A percentile compares a stretch with the other conserved stretches of the same genome.
Conservation (phyloP, 768 basidiomycete species). For the Imleria badia region DNA sequence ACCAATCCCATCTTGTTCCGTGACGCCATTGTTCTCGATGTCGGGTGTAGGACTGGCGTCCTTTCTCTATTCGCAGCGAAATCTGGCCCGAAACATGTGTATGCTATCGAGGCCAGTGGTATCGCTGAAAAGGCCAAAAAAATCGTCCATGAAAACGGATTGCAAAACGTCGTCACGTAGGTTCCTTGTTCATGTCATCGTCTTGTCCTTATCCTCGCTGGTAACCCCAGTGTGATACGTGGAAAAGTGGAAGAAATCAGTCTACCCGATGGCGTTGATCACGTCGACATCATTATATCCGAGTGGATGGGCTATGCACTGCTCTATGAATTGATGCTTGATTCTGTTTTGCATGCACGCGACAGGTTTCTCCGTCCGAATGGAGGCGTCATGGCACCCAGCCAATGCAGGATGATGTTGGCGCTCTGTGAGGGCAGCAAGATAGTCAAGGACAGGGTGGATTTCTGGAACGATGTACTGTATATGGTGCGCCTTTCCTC, state of each 20-base stretch:
- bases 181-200: constrained; percentile 18
- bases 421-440: constrained; percentile 78
- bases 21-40: constrained; percentile 87
- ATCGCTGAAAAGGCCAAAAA: constrained; percentile 75
- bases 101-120: constrained; percentile 88
- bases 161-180: constrained; percentile 68
- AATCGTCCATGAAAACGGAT: constrained; percentile 75
- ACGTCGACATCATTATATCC: constrained; percentile 93
- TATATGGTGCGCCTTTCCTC: constrained; percentile 65
- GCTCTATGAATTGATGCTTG: constrained; percentile 96
- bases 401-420: constrained; percentile 85
- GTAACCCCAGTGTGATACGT: constrained; percentile 62
- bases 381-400: constrained; percentile 85
- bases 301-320: constrained; percentile 98
- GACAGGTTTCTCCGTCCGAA: constrained; percentile 76
- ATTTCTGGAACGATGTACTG: constrained; percentile 89
- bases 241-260: constrained; percentile 89
- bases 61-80: constrained; percentile 87
- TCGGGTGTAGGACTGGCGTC: constrained; percentile 95
- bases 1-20: constrained; percentile 78
- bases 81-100: constrained; percentile 86
- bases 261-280: constrained; percentile 65
- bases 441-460: constrained; percentile 76
- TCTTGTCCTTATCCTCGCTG: constrained; percentile 7
- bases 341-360: constrained; percentile 87